These are phyloP conservation scores for Trichoderma sp. DNA, from an alignment of 2,329 filamentous ascomycete species.

Conservation along the genomic window DNA sequence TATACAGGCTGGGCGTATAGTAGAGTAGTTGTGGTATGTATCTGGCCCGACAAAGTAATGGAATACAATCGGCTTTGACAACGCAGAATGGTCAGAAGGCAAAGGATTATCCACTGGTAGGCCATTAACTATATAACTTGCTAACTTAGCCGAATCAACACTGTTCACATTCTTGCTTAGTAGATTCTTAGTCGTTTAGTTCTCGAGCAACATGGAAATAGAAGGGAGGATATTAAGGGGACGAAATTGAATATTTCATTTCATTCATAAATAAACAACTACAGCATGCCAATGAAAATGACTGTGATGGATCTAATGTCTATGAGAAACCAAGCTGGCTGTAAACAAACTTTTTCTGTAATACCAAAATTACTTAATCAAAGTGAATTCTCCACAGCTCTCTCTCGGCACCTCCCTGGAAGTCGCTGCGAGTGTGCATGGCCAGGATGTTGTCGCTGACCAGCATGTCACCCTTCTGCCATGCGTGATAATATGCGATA, in stretches of 20 bases:
- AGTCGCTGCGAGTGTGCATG: constrained; percentile 55
- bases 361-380: constrained; percentile 39
- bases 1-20: too few species aligned
- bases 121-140: too few species aligned
- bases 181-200: too few species aligned
- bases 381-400: constrained; percentile 58
- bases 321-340: neutral
- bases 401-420: constrained; percentile 47
- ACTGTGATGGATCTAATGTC: neutral
- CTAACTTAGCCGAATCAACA: too few species aligned
- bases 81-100: too few species aligned
- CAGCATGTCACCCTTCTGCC: constrained; percentile 59
- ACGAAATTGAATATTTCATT: neutral
- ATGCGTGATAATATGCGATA: constrained; percentile 54
- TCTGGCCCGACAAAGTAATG: too few species aligned
- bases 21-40: too few species aligned
- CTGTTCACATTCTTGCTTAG: too few species aligned
- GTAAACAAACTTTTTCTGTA: neutral
- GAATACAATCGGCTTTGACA: too few species aligned
- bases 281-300: neutral
- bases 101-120: too few species aligned
- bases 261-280: neutral
- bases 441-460: constrained; percentile 55
- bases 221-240: neutral
- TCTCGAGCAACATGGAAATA: neutral